Evolutionary conservation across 768 basidiomycete genomes (phyloP).

Genomic region (Agrocybe chaxingu): DNA sequence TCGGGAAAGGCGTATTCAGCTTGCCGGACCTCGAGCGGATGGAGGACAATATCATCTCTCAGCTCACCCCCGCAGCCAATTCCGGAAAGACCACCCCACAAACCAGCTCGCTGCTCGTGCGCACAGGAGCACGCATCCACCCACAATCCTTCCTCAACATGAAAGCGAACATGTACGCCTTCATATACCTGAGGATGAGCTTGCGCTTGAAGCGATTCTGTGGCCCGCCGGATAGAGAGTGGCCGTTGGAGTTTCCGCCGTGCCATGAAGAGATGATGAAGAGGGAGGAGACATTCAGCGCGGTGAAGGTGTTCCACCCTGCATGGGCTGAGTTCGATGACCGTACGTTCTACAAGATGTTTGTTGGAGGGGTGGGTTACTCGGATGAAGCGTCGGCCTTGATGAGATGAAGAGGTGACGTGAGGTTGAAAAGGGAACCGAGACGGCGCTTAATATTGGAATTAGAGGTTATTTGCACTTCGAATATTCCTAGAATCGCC

Average conservation of each 20-base stretch:
- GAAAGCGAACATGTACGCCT: conserved; percentile 5
- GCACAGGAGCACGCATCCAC: background rate
- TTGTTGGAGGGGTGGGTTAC: background rate
- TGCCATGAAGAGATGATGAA: background rate
- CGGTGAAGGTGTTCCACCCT: background rate
- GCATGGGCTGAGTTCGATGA: background rate
- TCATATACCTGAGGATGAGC: conserved; percentile 1
- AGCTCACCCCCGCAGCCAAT: background rate
- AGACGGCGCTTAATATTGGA: no score
- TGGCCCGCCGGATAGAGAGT: background rate
- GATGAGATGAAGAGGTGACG: no score
- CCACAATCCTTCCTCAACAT: background rate
- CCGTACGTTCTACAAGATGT: background rate
- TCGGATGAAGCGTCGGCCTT: no score
- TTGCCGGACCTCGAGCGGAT: background rate
- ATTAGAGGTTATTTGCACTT: no score
- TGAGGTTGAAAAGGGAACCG: no score
- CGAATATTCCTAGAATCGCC: no score
- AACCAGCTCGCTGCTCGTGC: no score
- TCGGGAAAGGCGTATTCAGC: background rate
- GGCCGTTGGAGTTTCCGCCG: background rate
- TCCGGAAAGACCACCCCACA: no score
- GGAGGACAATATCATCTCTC: background rate
- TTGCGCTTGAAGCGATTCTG: conserved; percentile 3
- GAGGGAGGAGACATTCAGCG: background rate